These are phyloP conservation scores for Hypericum perforatum DNA, from an alignment of 345 rosid genomes.

Conservation along the genomic window DNA sequence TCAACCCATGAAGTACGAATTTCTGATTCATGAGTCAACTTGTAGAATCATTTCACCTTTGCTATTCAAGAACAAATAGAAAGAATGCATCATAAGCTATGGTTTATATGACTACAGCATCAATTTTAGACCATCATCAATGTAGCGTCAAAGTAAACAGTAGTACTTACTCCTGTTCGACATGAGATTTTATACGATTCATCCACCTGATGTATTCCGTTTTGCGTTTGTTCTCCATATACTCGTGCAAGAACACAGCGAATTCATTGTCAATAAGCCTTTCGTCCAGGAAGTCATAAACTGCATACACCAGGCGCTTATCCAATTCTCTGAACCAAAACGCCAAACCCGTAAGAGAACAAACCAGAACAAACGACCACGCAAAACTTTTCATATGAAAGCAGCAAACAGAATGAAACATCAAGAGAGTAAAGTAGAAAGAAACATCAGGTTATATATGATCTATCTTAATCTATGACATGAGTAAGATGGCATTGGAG, in stretches of 20 bases:
- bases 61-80: too few species aligned
- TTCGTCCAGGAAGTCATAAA: slow-evolving; percentile 57
- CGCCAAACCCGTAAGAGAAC: slow-evolving; percentile 3
- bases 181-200: slow-evolving; percentile 50
- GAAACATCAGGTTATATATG: too few species aligned
- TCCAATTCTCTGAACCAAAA: slow-evolving; percentile 65
- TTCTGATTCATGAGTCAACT: too few species aligned
- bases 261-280: slow-evolving; percentile 59
- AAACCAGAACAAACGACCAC: neutral
- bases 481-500: too few species aligned
- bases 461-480: too few species aligned
- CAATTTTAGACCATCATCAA: too few species aligned
- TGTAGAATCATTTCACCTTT: too few species aligned
- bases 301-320: slow-evolving; percentile 54
- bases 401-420: too few species aligned
- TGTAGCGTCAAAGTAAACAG: neutral
- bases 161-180: slow-evolving; percentile 37
- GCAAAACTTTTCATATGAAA: neutral
- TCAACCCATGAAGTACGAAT: too few species aligned
- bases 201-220: slow-evolving; percentile 66
- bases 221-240: slow-evolving; percentile 63
- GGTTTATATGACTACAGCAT: too few species aligned
- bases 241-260: slow-evolving; percentile 68
- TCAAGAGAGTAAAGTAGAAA: too few species aligned
- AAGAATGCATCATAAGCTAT: too few species aligned